Conservation (phyloP, 2,329 filamentous ascomycete species). For the Nothophaeocryptopus gaeumannii region DNA sequence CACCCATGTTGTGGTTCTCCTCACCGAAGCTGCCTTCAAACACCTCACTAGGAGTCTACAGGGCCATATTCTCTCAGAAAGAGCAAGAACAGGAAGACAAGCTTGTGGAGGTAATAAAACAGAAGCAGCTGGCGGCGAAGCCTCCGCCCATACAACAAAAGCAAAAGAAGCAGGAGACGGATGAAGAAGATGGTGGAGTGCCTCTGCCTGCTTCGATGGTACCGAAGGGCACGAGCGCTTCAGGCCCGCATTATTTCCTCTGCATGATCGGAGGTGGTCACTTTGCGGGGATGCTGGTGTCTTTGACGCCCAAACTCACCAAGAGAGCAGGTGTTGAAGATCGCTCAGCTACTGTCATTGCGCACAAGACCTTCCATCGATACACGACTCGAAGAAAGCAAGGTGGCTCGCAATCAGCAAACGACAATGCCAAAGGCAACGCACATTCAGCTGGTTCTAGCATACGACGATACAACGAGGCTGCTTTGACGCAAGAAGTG, state of each 20-base stretch:
- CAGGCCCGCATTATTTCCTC: constrained; percentile 83
- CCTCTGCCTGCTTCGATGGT: constrained; percentile 44
- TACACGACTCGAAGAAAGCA: constrained; percentile 97
- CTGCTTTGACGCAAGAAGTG: constrained; percentile 84
- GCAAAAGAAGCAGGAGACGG: constrained; percentile 35
- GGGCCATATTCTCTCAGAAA: constrained; percentile 69
- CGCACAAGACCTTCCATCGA: constrained; percentile 95
- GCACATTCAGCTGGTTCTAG: constrained; percentile 92
- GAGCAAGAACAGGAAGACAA: constrained; percentile 64
- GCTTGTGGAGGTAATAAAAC: constrained; percentile 66
- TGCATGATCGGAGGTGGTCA: constrained; percentile 99
- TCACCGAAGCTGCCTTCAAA: constrained; percentile 73
- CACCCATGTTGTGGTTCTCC: constrained; percentile 81
- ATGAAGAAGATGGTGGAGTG: constrained; percentile 56
- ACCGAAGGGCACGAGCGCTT: constrained; percentile 51
- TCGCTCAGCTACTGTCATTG: constrained; percentile 80
- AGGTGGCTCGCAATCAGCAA: constrained; percentile 90
- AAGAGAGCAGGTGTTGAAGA: constrained; percentile 73
- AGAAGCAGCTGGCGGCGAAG: constrained; percentile 72
- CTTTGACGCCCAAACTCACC: constrained; percentile 73
- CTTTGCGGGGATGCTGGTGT: constrained; percentile 94
- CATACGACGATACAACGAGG: constrained; percentile 89
- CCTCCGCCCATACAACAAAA: constrained; percentile 47
- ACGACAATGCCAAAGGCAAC: constrained; percentile 87
- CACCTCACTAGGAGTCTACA: constrained; percentile 80